Conservation (phyloP, 192 early-diverging fungal genomes). For the Umbelopsis isabellina region DNA sequence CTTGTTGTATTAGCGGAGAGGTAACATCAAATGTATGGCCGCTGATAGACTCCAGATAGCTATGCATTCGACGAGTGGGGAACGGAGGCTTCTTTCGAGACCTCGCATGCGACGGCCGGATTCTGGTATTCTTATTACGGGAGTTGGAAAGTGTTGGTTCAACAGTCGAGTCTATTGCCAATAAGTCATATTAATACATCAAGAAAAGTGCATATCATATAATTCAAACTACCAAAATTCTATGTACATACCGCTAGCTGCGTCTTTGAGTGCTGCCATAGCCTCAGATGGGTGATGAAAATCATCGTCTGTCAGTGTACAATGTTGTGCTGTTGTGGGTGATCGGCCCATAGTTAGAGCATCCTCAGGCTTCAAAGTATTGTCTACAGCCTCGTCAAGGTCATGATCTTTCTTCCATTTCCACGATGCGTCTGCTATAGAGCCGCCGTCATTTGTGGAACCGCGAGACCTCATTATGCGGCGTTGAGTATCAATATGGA, state of each 20-base stretch:
- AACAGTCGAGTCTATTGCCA: background rate
- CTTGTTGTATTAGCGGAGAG: background rate
- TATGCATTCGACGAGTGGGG: background rate
- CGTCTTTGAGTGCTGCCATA: constrained; percentile 39
- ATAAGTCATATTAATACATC: background rate
- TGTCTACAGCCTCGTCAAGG: background rate
- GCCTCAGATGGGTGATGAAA: constrained; percentile 35
- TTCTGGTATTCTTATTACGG: background rate
- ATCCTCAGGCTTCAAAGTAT: background rate
- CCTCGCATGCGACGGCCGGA: background rate
- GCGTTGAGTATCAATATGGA: background rate
- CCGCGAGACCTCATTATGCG: background rate
- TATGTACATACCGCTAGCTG: constrained; percentile 30
- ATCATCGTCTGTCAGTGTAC: constrained; percentile 16
- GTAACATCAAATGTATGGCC: constrained; percentile 8
- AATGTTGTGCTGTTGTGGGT: background rate
- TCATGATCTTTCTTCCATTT: constrained; percentile 9
- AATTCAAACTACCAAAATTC: background rate
- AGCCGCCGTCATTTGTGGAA: background rate
- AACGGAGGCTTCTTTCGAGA: constrained; percentile 2
- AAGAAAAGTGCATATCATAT: background rate
- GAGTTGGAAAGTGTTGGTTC: background rate
- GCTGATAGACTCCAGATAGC: constrained; percentile 14
- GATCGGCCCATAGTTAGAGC: background rate
- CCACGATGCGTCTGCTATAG: background rate